Evolutionary conservation across 2,329 filamentous ascomycete species (phyloP).

Genomic region (Phoma herbarum): DNA sequence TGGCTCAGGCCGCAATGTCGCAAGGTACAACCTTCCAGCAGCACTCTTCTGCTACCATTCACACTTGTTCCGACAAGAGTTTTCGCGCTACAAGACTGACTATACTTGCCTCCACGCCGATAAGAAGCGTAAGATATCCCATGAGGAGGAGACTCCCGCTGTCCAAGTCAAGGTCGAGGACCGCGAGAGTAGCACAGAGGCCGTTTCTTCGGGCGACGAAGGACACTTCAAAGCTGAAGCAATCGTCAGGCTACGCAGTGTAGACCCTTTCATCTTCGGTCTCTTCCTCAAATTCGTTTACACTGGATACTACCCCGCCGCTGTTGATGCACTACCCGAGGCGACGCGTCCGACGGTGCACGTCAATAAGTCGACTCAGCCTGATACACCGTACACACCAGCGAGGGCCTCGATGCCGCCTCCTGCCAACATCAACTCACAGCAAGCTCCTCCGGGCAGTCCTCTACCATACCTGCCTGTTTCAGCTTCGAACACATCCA

Average conservation of each 20-base stretch:
- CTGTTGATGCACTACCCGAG: slow-evolving; percentile 14
- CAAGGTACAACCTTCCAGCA: slow-evolving; percentile 20
- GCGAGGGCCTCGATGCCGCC: not conserved
- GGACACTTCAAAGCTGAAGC: not conserved
- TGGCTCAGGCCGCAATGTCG: not conserved
- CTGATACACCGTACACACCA: not conserved
- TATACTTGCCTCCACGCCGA: not conserved
- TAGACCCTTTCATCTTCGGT: slow-evolving; percentile 27
- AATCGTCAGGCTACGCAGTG: not conserved
- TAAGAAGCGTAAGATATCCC: slow-evolving; percentile 26
- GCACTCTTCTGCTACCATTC: slow-evolving; percentile 24
- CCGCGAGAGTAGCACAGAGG: not conserved
- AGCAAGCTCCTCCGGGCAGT: not conserved
- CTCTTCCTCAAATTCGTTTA: slow-evolving; percentile 38
- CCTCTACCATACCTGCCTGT: not conserved
- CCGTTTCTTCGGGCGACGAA: no score
- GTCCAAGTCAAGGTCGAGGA: not conserved
- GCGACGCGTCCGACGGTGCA: not conserved
- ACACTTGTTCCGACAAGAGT: slow-evolving; percentile 15
- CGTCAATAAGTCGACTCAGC: not conserved
- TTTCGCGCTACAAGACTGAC: not conserved
- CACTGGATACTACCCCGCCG: slow-evolving; percentile 26
- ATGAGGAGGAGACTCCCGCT: not conserved
- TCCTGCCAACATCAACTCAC: not conserved
- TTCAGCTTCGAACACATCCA: no score